Evolutionary conservation across 371 early-diverging fungal species (phyloP), one percentile per base, ranked within the genome.

Genomic region (Mucor irregularis): DNA sequence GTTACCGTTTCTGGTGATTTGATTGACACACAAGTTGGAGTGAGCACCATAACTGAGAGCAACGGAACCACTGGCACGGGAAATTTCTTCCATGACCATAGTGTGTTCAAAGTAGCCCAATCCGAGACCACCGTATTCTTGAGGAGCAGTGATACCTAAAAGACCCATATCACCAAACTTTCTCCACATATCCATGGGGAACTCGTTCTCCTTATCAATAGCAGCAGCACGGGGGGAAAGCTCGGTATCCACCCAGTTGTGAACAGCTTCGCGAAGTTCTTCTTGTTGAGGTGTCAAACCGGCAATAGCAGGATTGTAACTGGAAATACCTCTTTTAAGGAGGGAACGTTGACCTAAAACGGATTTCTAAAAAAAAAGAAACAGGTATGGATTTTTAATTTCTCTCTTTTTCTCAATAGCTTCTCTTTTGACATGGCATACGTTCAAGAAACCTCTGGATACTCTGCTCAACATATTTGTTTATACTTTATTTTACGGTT

Each of bases 21-120:
- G 98, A 78, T 98, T 98, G 38, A 98, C 96, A 68, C 97, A 96
- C 28, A 97, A 75, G 71, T 98, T 98, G 21, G 95, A 94, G 73
- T 98, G 98, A 6, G 98, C 98, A 53, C 96, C 98, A 71, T 98
- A 98, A 57, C 89, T 88, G 33, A 98, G 76, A 0, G 91, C 98
- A 8, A 98, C 96, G 0, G 94, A 86, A 4, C 92, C 98, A 16
- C 92, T 92, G 1, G 92, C 95, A 24, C 96, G 78, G 5, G 88
- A 88, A 56, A 98, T 78, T 64, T 95, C 97, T 68, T 98, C 96
- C 96, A 98, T 95, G 21, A 88, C 92, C 21, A 98, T 53, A 13
- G 88, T 87, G 69, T 98, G 98, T 48, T 91, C 91, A 38, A 95
- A 74, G 70, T 98, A 98, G 44, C 97, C 97, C 68, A 95, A 71